Conservation (phyloP, 2,329 filamentous ascomycete species). For the Falciphora oryzae region DNA sequence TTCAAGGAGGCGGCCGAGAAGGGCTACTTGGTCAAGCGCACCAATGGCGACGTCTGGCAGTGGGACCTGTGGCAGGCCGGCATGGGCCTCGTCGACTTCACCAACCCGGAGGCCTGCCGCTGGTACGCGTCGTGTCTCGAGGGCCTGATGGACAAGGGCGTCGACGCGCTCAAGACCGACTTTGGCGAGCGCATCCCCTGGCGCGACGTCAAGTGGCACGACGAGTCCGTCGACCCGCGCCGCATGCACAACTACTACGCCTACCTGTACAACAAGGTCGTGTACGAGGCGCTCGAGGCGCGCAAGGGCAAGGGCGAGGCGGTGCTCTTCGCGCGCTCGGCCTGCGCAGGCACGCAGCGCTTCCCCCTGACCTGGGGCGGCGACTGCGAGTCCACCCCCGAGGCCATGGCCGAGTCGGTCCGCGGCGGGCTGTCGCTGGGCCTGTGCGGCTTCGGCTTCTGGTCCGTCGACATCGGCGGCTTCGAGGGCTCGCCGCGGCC, state of each 20-base stretch:
- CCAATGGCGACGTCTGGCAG: slow-evolving; percentile 66
- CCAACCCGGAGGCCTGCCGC: slow-evolving; percentile 59
- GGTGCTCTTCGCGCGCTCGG: slow-evolving; percentile 60
- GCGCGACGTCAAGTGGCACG: slow-evolving; percentile 59
- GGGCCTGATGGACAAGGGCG: slow-evolving; percentile 59
- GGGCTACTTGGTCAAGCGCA: slow-evolving; percentile 64
- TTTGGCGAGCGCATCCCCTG: slow-evolving; percentile 69
- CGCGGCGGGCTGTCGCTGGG: slow-evolving; percentile 24
- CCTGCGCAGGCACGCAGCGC: slow-evolving; percentile 61
- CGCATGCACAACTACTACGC: slow-evolving; percentile 76
- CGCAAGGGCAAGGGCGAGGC: slow-evolving; percentile 48
- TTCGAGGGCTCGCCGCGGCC: slow-evolving; percentile 63
- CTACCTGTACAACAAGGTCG: slow-evolving; percentile 65
- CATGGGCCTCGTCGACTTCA: slow-evolving; percentile 70
- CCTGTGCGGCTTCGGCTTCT: slow-evolving; percentile 24
- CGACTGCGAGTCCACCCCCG: slow-evolving; percentile 68
- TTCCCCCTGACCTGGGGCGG: slow-evolving; percentile 70
- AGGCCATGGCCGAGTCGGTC: slow-evolving; percentile 62
- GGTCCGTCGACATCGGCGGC: slow-evolving; percentile 26
- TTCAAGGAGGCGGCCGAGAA: slow-evolving; percentile 60
- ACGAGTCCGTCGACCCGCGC: slow-evolving; percentile 49
- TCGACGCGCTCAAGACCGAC: slow-evolving; percentile 70
- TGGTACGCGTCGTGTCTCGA: slow-evolving; percentile 62
- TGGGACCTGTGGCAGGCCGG: slow-evolving; percentile 75
- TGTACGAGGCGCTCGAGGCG: slow-evolving; percentile 59